Evolutionary conservation across 2,329 filamentous ascomycete species (phyloP).

Genomic region (Chrysoporthe austroafricana): DNA sequence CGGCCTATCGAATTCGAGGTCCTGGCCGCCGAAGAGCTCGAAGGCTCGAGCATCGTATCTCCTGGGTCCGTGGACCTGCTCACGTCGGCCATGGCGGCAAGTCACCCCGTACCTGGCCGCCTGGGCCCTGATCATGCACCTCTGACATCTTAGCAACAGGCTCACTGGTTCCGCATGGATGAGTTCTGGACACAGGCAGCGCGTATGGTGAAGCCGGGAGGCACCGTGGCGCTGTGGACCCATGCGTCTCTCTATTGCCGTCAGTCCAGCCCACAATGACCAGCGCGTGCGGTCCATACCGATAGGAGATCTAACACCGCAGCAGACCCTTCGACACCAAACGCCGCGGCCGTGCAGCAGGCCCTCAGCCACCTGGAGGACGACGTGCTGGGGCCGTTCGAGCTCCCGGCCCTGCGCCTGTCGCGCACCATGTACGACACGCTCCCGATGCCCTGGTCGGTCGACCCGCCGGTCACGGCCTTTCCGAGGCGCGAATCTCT

Average conservation of each 20-base stretch:
- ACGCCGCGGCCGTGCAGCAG: constrained; percentile 41
- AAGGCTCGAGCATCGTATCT: constrained; percentile 27
- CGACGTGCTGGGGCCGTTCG: constrained; percentile 41
- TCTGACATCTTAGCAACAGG: constrained; percentile 30
- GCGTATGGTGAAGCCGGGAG: constrained; percentile 49
- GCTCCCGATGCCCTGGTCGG: constrained; percentile 49
- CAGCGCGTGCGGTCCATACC: not conserved
- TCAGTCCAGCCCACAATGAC: constrained; percentile 18
- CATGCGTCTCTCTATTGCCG: constrained; percentile 35
- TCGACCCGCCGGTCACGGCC: constrained; percentile 30
- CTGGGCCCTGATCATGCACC: not conserved
- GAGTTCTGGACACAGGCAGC: constrained; percentile 50
- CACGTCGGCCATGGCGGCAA: constrained; percentile 33
- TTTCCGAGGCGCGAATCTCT: constrained; percentile 33
- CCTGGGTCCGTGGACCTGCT: constrained; percentile 35
- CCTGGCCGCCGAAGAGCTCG: constrained; percentile 34
- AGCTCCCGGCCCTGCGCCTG: constrained; percentile 42
- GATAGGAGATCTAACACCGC: not conserved
- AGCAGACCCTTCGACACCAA: constrained; percentile 41
- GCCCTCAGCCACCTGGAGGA: constrained; percentile 43
- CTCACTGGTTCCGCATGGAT: constrained; percentile 56
- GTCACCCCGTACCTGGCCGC: not conserved
- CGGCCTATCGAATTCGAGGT: constrained; percentile 32
- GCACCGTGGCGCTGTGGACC: constrained; percentile 51
- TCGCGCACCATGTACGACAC: constrained; percentile 43